phyloP scores from a whole-genome alignment of 371 early-diverging fungal species.

The Actinomortierella ambigua region DNA sequence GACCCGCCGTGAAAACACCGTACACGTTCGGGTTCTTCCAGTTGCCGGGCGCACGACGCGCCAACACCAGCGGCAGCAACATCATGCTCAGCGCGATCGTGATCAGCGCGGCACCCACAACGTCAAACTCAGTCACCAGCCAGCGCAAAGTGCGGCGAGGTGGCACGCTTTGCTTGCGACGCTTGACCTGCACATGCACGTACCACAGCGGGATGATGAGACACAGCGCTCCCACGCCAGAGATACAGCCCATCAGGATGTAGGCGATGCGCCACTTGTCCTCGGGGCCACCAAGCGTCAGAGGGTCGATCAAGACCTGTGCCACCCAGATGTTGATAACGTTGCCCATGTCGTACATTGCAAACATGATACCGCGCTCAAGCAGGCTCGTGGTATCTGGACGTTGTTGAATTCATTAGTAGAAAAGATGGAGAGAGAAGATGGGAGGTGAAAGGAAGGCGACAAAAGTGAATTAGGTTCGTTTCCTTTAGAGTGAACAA shows the following conservation, averaged over 20 bases:
- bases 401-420: background rate
- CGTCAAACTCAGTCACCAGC: slow-evolving; percentile 1
- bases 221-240: background rate
- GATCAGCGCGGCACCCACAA: slow-evolving; percentile 3
- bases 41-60: background rate
- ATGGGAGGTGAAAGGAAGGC: background rate
- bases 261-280: slow-evolving; percentile 10
- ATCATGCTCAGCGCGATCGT: slow-evolving; percentile 2
- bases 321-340: slow-evolving; percentile 10
- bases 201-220: slow-evolving; percentile 7
- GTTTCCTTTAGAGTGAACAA: background rate
- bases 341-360: slow-evolving; percentile 4
- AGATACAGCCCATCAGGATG: slow-evolving; percentile 8
- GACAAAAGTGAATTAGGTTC: background rate
- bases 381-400: slow-evolving; percentile 3
- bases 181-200: background rate
- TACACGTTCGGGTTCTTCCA: slow-evolving; percentile 1
- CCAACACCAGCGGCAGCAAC: slow-evolving; percentile 4
- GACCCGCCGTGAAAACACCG: background rate
- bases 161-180: background rate
- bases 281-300: background rate
- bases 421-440: background rate
- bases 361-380: slow-evolving; percentile 6
- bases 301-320: slow-evolving; percentile 7
- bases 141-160: slow-evolving; percentile 2